phyloP scores from a whole-genome alignment of 2,329 filamentous ascomycete species.

The Clathrospora elynae region DNA sequence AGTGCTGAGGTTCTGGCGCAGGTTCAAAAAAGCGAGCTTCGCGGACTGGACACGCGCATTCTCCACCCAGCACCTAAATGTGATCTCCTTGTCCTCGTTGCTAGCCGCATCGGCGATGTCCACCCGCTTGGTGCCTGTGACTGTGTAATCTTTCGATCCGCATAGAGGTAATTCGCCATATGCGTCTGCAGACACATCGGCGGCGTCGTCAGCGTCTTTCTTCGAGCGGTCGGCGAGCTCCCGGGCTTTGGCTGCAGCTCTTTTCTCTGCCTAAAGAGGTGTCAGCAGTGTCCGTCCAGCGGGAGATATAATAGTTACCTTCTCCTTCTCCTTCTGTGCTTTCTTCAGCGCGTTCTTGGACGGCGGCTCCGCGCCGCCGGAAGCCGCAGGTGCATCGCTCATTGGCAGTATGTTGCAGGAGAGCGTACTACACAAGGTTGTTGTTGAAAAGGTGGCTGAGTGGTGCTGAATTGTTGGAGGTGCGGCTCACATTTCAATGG shows the following conservation, averaged over 20 bases:
- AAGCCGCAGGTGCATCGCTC: slow-evolving; percentile 39
- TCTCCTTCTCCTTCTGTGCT: slow-evolving; percentile 50
- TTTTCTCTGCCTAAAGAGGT: slow-evolving; percentile 46
- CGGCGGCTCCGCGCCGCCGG: slow-evolving; percentile 34
- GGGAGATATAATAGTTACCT: slow-evolving; percentile 26
- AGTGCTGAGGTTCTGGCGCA: slow-evolving; percentile 75
- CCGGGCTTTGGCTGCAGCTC: slow-evolving; percentile 47
- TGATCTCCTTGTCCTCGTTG: slow-evolving; percentile 59
- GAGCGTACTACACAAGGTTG: too few species aligned
- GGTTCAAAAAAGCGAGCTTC: slow-evolving; percentile 88
- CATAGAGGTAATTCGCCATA: slow-evolving; percentile 74
- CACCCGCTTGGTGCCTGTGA: slow-evolving; percentile 61
- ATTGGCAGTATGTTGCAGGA: slow-evolving; percentile 29
- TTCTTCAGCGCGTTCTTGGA: slow-evolving; percentile 52
- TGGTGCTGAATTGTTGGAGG: slow-evolving; percentile 7
- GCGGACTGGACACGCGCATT: slow-evolving; percentile 87
- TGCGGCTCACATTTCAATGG: slow-evolving; percentile 10
- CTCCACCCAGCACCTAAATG: slow-evolving; percentile 80
- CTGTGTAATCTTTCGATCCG: slow-evolving; percentile 58
- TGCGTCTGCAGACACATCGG: slow-evolving; percentile 71
- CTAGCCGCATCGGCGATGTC: slow-evolving; percentile 57
- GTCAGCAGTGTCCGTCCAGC: slow-evolving; percentile 16
- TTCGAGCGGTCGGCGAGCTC: slow-evolving; percentile 58
- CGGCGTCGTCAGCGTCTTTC: slow-evolving; percentile 69
- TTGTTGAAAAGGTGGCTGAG: too few species aligned